Evolutionary conservation across 805 yeast genomes (phyloP).

Genomic region (Kregervanrija delftensis): DNA sequence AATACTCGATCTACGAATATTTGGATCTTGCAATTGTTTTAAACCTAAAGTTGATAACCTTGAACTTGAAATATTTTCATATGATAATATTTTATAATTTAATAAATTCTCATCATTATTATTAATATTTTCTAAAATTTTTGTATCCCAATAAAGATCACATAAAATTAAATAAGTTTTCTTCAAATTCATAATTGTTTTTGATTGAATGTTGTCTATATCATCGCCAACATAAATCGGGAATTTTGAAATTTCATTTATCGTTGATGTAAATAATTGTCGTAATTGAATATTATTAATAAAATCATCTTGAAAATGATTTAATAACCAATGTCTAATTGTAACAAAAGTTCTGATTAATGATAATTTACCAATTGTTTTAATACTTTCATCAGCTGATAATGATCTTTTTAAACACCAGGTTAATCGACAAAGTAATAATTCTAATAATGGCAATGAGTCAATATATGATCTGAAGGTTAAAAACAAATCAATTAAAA

Average conservation of each 20-base stretch:
- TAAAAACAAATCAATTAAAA: conserved; percentile 79
- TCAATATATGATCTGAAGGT: conserved; percentile 69
- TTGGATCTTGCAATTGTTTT: conserved; percentile 31
- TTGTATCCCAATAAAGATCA: conserved; percentile 27
- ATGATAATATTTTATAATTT: conserved; percentile 17
- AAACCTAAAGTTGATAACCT: conserved; percentile 33
- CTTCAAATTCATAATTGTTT: conserved; percentile 28
- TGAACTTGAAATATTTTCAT: conserved; percentile 22
- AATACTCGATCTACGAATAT: conserved; percentile 35
- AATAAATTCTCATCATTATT: conserved; percentile 14
- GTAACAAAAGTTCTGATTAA: conserved; percentile 80
- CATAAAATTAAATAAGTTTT: conserved; percentile 27
- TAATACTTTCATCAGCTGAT: conserved; percentile 15
- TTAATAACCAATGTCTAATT: conserved; percentile 82
- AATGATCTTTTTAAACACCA: conserved; percentile 53
- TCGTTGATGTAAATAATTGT: conserved; percentile 31
- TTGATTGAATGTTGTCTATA: conserved; percentile 15
- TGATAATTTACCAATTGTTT: conserved; percentile 54
- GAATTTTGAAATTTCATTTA: conserved; percentile 33
- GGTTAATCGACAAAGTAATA: conserved; percentile 56
- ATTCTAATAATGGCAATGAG: conserved; percentile 49
- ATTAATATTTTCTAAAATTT: conserved; percentile 13
- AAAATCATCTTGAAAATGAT: conserved; percentile 85
- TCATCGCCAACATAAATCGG: conserved; percentile 11
- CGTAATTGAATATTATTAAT: conserved; percentile 45